Evolutionary conservation across 2,329 filamentous ascomycete genomes (phyloP), one percentile per base, ranked within the genome.

Genomic region (Penicillium sp.): DNA sequence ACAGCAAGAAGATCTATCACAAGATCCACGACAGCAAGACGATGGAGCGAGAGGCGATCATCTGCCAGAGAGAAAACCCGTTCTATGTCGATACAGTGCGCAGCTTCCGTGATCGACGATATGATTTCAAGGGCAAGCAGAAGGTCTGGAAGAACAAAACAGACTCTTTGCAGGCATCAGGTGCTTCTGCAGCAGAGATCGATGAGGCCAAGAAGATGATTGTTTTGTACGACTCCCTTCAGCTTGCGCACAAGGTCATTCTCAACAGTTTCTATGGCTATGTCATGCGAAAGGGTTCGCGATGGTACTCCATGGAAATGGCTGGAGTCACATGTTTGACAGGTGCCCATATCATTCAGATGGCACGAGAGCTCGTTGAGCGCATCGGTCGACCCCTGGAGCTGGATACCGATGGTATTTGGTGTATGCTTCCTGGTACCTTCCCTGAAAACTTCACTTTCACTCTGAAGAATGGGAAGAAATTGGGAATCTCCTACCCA

Each of bases 261-360:
- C 69, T 98, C 45, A 98, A 98, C 74, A 95, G 89, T 46, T 98
- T 98, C 74, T 98, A 98, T 59, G 93, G 93, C 54, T 98, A 98
- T 65, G 93, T 97, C 67, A 98, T 98, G 93, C 80, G 93, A 73
- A 98, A 98, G 67, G 93, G 93, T 27, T 98, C 93, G 29, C 83
- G 93, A 45, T 98, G 93, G 93, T 98, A 98, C 66, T 98, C 93
- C 14, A 85, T 98, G 80, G 93, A 98, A 67, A 98, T 98, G 93
- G 93, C 94, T 13, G 93, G 93, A 59, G 93, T 98, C 4, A 98
- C 93, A 34, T 98, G 93, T 72, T 74, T 98, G 67, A 98, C 93
- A 1, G 93, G 93, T 52, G 93, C 93, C 26, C 87, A 84, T 34
- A 98, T 98, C 65, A 98, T 98, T 66, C 93, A 98, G 64, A 83